Evolutionary conservation across 495 filamentous ascomycete genomes (phyloP), one percentile per base, ranked within the genome.

Genomic region (Beverwykella pulmonaria): DNA sequence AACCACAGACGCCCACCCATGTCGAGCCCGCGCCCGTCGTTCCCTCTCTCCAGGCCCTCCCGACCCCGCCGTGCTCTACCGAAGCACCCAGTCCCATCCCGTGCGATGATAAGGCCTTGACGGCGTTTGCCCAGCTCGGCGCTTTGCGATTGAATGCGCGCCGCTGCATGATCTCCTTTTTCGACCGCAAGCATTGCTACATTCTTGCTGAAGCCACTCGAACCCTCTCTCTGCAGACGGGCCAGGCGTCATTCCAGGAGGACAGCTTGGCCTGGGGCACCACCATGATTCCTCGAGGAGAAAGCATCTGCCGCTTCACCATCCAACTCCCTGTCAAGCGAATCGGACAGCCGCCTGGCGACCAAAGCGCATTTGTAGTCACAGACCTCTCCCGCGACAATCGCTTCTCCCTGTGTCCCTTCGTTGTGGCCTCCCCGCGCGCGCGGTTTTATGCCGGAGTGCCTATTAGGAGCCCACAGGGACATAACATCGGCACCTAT

Each of bases 401-500:
- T 9, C 73, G 75, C 2, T 86, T 84, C 68, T 77, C 77, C 55
- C 63, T 79, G 54, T 73, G 78, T 48, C 65, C 76, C 1, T 79
- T 79, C 63, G 77, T 84, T 32, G 56, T 65, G 23, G 73, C 71
- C 23, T 75, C 79, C 80, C 76, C 83, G 1, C 63, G 75, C 49
- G 73, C 81, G 46, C 78, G 74, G 19, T 90, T 87, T 72, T 90
- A 90, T 65, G 85, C 84, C 7, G 87, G 84, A 15, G 85, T 86
- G 1, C 87, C 88, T 0, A 81, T 93, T 26, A 83, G 87, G 4
- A 90, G 87, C 0, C 85, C 83, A 5, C 82, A 81, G 12, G 87
- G 86, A 10, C 84, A 90, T 70, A 86, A 88, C 26, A 87, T 93
- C 67, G 90, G 90, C 25, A 87, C 84, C 19, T 80, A 91, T 50